phyloP scores from a whole-genome alignment of 768 basidiomycete species.

The Tricholoma saponaceum region DNA sequence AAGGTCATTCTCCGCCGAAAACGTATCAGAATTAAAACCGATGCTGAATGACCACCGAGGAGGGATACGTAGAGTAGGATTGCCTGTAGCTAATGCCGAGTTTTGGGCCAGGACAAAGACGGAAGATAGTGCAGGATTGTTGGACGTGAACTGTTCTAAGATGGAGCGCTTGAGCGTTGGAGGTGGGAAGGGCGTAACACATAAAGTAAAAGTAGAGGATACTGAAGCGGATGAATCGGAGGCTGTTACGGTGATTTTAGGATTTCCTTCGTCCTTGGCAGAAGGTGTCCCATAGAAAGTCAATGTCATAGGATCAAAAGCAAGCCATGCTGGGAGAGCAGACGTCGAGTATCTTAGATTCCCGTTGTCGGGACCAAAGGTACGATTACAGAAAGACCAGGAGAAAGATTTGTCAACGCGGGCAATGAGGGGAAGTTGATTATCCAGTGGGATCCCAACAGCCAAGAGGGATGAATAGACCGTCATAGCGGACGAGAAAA shows the following conservation, averaged over 20 bases:
- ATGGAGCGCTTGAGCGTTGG: slow-evolving; percentile 54
- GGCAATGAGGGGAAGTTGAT: slow-evolving; percentile 78
- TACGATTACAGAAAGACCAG: slow-evolving; percentile 64
- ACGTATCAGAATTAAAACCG: slow-evolving; percentile 70
- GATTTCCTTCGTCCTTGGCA: slow-evolving; percentile 56
- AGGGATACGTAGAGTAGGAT: slow-evolving; percentile 68
- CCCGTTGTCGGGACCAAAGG: slow-evolving; percentile 54
- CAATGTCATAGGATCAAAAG: slow-evolving; percentile 55
- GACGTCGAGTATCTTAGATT: slow-evolving; percentile 47
- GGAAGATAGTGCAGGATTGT: slow-evolving; percentile 68
- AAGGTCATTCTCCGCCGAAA: slow-evolving; percentile 40
- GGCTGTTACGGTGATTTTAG: slow-evolving; percentile 60
- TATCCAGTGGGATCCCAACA: slow-evolving; percentile 57
- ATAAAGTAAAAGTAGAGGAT: slow-evolving; percentile 51
- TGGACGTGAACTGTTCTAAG: slow-evolving; percentile 53
- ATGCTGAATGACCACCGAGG: slow-evolving; percentile 87
- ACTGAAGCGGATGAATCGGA: slow-evolving; percentile 47
- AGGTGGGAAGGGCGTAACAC: slow-evolving; percentile 48
- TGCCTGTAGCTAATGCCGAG: slow-evolving; percentile 49
- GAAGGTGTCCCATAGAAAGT: slow-evolving; percentile 72
- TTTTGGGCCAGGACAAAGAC: slow-evolving; percentile 61
- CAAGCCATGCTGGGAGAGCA: slow-evolving; percentile 70
- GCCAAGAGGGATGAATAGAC: slow-evolving; percentile 40
- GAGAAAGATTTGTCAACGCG: slow-evolving; percentile 58
- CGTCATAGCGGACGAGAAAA: slow-evolving; percentile 35